Conservation (phyloP, 2,329 filamentous ascomycete species). For the Apiospora arundinis region DNA sequence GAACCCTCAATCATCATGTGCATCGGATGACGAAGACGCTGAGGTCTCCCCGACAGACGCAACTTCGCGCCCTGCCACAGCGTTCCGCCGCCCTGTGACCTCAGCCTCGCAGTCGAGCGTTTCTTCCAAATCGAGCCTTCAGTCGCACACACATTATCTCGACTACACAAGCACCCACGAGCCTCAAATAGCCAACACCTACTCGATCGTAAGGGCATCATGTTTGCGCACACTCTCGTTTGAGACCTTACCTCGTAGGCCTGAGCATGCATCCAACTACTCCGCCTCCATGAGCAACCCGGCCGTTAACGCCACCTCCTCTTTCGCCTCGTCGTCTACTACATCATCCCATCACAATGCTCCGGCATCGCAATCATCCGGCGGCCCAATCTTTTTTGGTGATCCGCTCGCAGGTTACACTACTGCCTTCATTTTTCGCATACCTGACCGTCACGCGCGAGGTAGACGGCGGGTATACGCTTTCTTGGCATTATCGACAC, state of each 20-base stretch:
- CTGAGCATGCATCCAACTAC: slow-evolving; percentile 41
- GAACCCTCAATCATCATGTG: slow-evolving; percentile 52
- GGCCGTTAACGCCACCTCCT: slow-evolving; percentile 45
- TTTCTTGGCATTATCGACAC: slow-evolving; percentile 69
- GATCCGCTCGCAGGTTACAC: slow-evolving; percentile 70
- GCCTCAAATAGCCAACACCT: slow-evolving; percentile 65
- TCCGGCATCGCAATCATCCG: slow-evolving; percentile 57
- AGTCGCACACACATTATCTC: slow-evolving; percentile 67
- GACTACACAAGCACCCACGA: slow-evolving; percentile 75
- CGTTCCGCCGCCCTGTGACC: slow-evolving; percentile 47
- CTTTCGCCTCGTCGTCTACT: slow-evolving; percentile 40
- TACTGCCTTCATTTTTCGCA: slow-evolving; percentile 73
- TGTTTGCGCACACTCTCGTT: slow-evolving; percentile 71
- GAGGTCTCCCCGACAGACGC: not conserved
- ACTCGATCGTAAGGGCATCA: slow-evolving; percentile 70
- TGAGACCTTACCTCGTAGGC: slow-evolving; percentile 67
- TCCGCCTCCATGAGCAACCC: slow-evolving; percentile 39
- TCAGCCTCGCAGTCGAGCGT: slow-evolving; percentile 60
- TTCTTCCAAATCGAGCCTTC: slow-evolving; percentile 54
- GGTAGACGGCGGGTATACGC: slow-evolving; percentile 74
- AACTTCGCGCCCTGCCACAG: slow-evolving; percentile 39
- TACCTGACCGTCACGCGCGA: slow-evolving; percentile 70
- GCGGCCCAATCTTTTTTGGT: slow-evolving; percentile 73
- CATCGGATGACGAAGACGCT: slow-evolving; percentile 50
- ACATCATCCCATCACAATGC: slow-evolving; percentile 54